Base-by-base conservation (phyloP, 1,284 basidiomycete genomes). In the Irpex sp. region DNA sequence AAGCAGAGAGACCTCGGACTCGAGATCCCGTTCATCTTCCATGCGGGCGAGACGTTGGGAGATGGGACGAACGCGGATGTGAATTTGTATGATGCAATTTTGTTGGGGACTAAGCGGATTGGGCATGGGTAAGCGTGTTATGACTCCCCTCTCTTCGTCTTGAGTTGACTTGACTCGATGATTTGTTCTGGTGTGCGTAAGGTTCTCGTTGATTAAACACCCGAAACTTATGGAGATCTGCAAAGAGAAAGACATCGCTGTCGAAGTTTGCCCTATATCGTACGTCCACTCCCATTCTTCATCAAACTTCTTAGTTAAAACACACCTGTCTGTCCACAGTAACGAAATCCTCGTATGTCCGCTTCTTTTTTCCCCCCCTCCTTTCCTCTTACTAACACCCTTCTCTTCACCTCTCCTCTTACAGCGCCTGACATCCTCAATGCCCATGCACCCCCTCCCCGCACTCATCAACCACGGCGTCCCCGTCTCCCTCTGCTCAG, bases 71-170 rank as follows among this genome's bases (percentile, higher is more conserved):
- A 77, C 36, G 86, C 88, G 13, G 92, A 94, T 67, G 72, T 82
- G 57, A 94, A 94, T 70, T 75, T 94, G 43, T 92, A 90, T 69
- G 91, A 93, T 70, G 91, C 91, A 2, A 84, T 93, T 53, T 72
- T 92, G 36, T 77, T 93, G 15, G 90, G 87, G 21, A 90, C 91
- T 3, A 90, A 87, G 69, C 83, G 91, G 13, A 92, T 93, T 61
- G 91, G 91, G 0, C 91, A 93, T 74, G 91, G 87, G 87, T 89
- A 62, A 61, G 75, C 68, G 5, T 17, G 15, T 53, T 21, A 4
- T 50, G n/a, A 46, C 15, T 3, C 37, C 57, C 7, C 3, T 39
- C 3, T 21, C 21, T 21, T 21, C 21, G 21, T 21, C 26, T 26
- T 26, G 26, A 26, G 26, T 2, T 26, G 26, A 26, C 2, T 4